Percentiles rank a stretch among this genome's conserved stretches.
Conservation (phyloP, 2,329 filamentous ascomycete genomes). For the Metarhizium album region DNA sequence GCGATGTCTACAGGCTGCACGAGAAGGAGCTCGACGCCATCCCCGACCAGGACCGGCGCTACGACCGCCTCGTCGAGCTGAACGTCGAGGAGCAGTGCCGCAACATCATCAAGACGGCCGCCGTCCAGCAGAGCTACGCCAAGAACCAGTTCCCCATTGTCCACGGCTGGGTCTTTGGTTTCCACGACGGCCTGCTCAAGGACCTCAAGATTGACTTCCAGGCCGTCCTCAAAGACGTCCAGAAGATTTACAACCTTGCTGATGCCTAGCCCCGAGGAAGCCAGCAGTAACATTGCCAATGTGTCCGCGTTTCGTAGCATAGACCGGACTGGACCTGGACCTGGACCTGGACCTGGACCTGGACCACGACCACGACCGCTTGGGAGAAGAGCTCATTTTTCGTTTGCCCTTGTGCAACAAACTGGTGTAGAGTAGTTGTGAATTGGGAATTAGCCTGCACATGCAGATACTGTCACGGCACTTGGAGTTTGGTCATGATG, state of each 20-base stretch:
- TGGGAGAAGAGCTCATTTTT: constrained; percentile 1
- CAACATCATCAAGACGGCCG: constrained; percentile 68
- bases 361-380: no score
- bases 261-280: constrained; percentile 13
- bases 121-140: constrained; percentile 61
- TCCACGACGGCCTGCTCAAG: constrained; percentile 55
- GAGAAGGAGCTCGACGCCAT: constrained; percentile 59
- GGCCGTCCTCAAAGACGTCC: constrained; percentile 41
- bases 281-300: no score
- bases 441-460: neutral
- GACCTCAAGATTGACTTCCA: constrained; percentile 54
- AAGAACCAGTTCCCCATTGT: constrained; percentile 56
- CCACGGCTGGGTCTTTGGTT: constrained; percentile 64
- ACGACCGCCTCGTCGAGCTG: constrained; percentile 67
- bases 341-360: no score
- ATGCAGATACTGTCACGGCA: neutral
- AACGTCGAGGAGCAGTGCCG: constrained; percentile 73
- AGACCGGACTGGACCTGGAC: no score
- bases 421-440: neutral
- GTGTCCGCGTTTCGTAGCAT: no score
- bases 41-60: constrained; percentile 46
- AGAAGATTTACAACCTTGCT: constrained; percentile 54
- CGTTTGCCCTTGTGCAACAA: neutral
- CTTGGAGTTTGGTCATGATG: neutral
- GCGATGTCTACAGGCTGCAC: constrained; percentile 62